phyloP scores from a whole-genome alignment of 345 rosid genomes.

The Eucalyptus erythrocorys region DNA sequence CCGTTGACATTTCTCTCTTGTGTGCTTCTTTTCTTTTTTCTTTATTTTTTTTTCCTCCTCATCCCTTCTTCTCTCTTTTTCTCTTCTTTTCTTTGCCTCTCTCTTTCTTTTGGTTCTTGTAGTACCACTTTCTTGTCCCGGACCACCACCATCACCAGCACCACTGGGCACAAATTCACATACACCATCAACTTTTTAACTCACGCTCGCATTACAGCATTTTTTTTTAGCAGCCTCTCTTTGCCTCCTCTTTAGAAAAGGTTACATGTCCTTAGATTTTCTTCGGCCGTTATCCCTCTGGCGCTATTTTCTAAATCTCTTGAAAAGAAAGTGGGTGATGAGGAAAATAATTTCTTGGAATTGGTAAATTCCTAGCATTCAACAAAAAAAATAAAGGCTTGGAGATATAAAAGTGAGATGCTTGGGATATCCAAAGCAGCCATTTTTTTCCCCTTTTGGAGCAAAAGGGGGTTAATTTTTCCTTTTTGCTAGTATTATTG shows the following conservation, averaged over 20 bases:
- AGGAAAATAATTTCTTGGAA: constrained; percentile 31
- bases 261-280: constrained; percentile 7
- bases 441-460: neutral
- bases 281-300: neutral
- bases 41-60: neutral
- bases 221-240: neutral
- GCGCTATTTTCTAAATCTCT: neutral
- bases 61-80: neutral
- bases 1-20: constrained; percentile 40
- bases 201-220: constrained; percentile 14
- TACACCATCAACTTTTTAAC: constrained; percentile 30
- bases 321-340: constrained; percentile 3
- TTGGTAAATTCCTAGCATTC: neutral
- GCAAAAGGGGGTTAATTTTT: neutral
- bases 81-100: constrained; percentile 2
- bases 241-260: constrained; percentile 17
- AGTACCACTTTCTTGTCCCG: constrained; percentile 5
- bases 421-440: neutral
- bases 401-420: neutral
- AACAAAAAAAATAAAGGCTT: neutral
- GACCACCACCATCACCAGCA: constrained; percentile 24
- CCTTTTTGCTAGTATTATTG: neutral
- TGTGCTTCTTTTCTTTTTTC: neutral
- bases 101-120: neutral
- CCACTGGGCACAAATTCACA: constrained; percentile 29